A percentile compares a stretch with the other conserved stretches of the same genome.
These are phyloP conservation scores for Glomus cerebriforme DNA, from an alignment of 192 early-diverging fungal genomes.

Conservation along the genomic window DNA sequence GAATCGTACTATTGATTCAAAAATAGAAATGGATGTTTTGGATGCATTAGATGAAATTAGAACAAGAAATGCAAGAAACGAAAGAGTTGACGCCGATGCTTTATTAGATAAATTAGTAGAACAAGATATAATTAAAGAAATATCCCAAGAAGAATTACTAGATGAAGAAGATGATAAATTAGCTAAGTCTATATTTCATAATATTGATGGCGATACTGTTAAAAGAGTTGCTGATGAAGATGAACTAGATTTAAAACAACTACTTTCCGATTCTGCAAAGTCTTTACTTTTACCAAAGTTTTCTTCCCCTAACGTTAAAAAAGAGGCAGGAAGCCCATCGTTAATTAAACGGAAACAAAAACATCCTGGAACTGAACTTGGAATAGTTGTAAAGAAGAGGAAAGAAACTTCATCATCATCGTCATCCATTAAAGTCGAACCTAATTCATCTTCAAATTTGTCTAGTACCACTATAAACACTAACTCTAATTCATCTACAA, in stretches of 20 bases:
- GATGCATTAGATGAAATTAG: conserved; percentile 96
- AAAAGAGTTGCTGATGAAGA: conserved; percentile 55
- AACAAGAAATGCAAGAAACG: conserved; percentile 81
- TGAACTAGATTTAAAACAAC: conserved; percentile 36
- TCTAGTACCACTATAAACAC: no score
- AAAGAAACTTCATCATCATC: not conserved
- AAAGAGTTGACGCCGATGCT: conserved; percentile 70
- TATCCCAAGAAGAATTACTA: conserved; percentile 40
- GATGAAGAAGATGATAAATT: conserved; percentile 58
- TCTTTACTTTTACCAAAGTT: not conserved
- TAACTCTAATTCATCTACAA: no score
- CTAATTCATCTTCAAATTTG: no score
- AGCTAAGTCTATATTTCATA: conserved; percentile 64
- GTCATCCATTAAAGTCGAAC: not conserved
- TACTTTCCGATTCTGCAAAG: conserved; percentile 34
- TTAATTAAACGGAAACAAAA: not conserved
- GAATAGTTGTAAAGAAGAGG: not conserved
- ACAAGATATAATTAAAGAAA: conserved; percentile 41
- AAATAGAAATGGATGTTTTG: conserved; percentile 96
- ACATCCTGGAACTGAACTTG: not conserved
- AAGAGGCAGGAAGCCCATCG: not conserved
- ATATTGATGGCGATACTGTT: conserved; percentile 66
- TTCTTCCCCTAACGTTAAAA: not conserved
- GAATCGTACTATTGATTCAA: conserved; percentile 89
- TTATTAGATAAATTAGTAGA: conserved; percentile 56